phyloP scores from a whole-genome alignment of 1,284 basidiomycete genomes.

The Rhodotorula mucilaginosa region DNA sequence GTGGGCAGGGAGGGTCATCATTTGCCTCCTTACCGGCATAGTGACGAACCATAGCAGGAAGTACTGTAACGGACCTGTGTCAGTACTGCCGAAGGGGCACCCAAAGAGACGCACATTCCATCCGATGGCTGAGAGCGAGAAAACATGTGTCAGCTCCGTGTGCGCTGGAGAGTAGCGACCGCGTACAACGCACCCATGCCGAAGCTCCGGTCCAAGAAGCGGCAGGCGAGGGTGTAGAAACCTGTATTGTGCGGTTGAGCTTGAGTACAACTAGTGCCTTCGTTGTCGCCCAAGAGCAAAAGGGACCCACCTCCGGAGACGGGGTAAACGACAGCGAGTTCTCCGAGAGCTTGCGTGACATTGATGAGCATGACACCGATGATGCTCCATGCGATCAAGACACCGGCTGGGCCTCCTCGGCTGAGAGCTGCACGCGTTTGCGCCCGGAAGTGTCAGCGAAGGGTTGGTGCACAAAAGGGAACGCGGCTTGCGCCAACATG shows the following conservation, averaged over 20 bases:
- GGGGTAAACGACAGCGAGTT: slow-evolving; percentile 52
- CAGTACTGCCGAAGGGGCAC: not conserved
- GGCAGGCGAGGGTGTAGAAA: slow-evolving; percentile 51
- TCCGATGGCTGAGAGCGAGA: slow-evolving; percentile 45
- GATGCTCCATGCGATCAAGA: slow-evolving; percentile 45
- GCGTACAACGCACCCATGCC: slow-evolving; percentile 25
- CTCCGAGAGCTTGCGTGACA: slow-evolving; percentile 45
- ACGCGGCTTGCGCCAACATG: too few relatives aligned
- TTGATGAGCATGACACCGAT: slow-evolving; percentile 45
- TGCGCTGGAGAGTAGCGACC: not conserved
- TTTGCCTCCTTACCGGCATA: not conserved
- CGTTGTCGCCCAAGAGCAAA: too few relatives aligned
- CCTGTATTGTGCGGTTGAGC: slow-evolving; percentile 19
- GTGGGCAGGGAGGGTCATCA: too few relatives aligned
- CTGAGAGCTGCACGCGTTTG: slow-evolving; percentile 46
- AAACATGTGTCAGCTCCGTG: not conserved
- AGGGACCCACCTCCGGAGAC: slow-evolving; percentile 47
- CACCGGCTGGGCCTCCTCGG: slow-evolving; percentile 54
- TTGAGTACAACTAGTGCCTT: too few relatives aligned
- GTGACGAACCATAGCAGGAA: not conserved
- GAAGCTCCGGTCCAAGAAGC: slow-evolving; percentile 42
- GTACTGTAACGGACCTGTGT: not conserved
- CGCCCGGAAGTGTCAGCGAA: too few relatives aligned
- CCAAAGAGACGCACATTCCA: slow-evolving; percentile 28
- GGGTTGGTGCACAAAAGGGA: too few relatives aligned